phyloP scores from a whole-genome alignment of 352 stramenopile genomes.

The Phytopythium aichiense region DNA sequence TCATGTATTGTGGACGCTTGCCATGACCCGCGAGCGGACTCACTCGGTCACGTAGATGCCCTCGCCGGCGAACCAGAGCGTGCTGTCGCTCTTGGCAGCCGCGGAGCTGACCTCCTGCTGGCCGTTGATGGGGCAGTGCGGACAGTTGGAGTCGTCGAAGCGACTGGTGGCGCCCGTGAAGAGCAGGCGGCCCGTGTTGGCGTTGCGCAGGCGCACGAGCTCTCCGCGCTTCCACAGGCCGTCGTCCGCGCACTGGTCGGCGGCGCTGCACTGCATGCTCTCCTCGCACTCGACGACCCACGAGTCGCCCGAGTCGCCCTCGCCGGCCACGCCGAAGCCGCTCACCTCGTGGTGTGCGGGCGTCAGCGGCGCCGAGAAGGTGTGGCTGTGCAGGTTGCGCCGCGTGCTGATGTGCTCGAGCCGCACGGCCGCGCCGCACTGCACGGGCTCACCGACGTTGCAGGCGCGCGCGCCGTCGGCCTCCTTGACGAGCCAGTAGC shows the following conservation, averaged over 20 bases:
- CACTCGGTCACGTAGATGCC: slow-evolving; percentile 77
- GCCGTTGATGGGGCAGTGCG: slow-evolving; percentile 78
- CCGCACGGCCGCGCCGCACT: slow-evolving; percentile 59
- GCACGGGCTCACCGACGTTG: slow-evolving; percentile 44
- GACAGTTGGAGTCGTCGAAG: slow-evolving; percentile 82
- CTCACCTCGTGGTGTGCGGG: slow-evolving; percentile 65
- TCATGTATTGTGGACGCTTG: background rate
- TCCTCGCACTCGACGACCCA: slow-evolving; percentile 80
- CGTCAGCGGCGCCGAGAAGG: slow-evolving; percentile 64
- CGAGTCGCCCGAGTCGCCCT: slow-evolving; percentile 63
- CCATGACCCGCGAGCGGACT: background rate
- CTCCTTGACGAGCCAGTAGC: slow-evolving; percentile 86
- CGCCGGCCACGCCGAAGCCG: slow-evolving; percentile 73
- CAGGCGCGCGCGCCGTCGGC: slow-evolving; percentile 46
- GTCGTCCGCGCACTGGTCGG: slow-evolving; percentile 65
- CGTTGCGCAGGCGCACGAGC: slow-evolving; percentile 65
- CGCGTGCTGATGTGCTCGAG: slow-evolving; percentile 74
- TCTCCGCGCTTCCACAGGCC: slow-evolving; percentile 72
- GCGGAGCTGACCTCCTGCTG: slow-evolving; percentile 80
- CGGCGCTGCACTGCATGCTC: slow-evolving; percentile 63
- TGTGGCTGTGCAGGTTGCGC: slow-evolving; percentile 79
- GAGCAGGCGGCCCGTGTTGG: slow-evolving; percentile 45
- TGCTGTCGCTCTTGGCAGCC: slow-evolving; percentile 37
- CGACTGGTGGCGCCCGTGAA: slow-evolving; percentile 38
- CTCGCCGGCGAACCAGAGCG: slow-evolving; percentile 77